Base-by-base conservation (phyloP, 345 rosid species). In the Nephelium lappaceum region DNA sequence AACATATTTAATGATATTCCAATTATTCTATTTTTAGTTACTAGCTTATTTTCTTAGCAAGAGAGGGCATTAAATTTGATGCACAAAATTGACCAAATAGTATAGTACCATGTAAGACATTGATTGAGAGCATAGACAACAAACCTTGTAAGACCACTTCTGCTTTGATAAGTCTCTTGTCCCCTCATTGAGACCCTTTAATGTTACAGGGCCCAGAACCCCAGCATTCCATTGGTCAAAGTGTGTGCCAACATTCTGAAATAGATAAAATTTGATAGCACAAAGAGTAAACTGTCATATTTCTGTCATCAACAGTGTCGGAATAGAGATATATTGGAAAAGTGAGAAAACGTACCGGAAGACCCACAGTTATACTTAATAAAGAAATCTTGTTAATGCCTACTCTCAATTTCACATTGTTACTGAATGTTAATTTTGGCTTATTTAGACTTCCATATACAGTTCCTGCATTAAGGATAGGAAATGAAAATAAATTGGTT, bases 101-200 rank as follows among this genome's bases (percentile, higher is more conserved):
- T 63, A 9, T 18, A 11, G 12, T 21, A 11, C 36, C 36, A 15
- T 47, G 64, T 12, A 51, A 67, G 42, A 19, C 47, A n/a, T 39
- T 67, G 47, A 78, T 62, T 73, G 78, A 74, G 75, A 84, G 82
- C 75, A 75, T 57, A 75, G 55, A 82, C 78, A 81, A 79, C 87
- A 78, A 51, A 95, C 99, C 99, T 94, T 93, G 85, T 96, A 91
- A 43, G 97, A 84, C 99, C 99, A 96, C 77, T 92, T 92, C 91
- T 91, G 90, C 88, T 87, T 83, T 11, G 98, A 86, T 87, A 96
- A 79, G 80, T 96, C 92, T 87, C 90, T 85, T 73, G 89, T 81
- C 78, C 99, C 99, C 0, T 89, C 90, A 69, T 91, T 89, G 45
- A 94, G 87, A 79, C 97, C 98, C 68, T 83, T 81, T 68, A 94